phyloP scores from a whole-genome alignment of 805 yeast species.

The Candida coleopterorum region DNA sequence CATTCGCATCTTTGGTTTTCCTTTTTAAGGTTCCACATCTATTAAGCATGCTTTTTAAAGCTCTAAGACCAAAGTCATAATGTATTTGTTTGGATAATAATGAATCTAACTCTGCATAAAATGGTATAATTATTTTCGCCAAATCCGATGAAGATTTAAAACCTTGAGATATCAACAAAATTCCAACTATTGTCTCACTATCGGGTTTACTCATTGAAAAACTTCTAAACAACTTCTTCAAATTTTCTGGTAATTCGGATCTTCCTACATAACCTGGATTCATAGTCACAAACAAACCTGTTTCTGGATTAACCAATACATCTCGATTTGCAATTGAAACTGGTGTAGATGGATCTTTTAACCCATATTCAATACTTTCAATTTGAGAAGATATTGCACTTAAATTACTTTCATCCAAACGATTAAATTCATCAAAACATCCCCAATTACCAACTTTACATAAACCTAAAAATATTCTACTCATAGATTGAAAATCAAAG shows the following conservation, averaged over 20 bases:
- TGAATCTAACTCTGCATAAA: constrained; percentile 45
- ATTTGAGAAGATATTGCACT: constrained; percentile 85
- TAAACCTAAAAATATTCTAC: constrained; percentile 72
- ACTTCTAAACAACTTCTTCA: constrained; percentile 72
- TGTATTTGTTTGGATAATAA: constrained; percentile 55
- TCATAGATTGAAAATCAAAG: constrained; percentile 75
- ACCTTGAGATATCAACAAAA: constrained; percentile 69
- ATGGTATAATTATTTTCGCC: constrained; percentile 47
- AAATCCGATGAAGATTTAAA: constrained; percentile 45
- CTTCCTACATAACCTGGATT: constrained; percentile 89
- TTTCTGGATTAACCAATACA: constrained; percentile 37
- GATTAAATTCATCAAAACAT: constrained; percentile 92
- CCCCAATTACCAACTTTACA: constrained; percentile 90
- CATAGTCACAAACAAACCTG: constrained; percentile 85
- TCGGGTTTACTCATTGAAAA: constrained; percentile 77
- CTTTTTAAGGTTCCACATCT: constrained; percentile 48
- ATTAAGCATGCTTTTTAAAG: constrained; percentile 62
- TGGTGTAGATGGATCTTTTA: constrained; percentile 21
- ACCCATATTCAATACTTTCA: constrained; percentile 60
- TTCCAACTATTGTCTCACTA: constrained; percentile 59
- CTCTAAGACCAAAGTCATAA: constrained; percentile 87
- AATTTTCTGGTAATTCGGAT: constrained; percentile 75
- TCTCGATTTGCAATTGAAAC: constrained; percentile 42
- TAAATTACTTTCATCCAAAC: constrained; percentile 63
- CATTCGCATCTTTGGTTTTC: constrained; percentile 10